Evolutionary conservation across 352 stramenopile genomes (phyloP), one percentile per base, ranked within the genome.

Genomic region (Globisporangium parvum): DNA sequence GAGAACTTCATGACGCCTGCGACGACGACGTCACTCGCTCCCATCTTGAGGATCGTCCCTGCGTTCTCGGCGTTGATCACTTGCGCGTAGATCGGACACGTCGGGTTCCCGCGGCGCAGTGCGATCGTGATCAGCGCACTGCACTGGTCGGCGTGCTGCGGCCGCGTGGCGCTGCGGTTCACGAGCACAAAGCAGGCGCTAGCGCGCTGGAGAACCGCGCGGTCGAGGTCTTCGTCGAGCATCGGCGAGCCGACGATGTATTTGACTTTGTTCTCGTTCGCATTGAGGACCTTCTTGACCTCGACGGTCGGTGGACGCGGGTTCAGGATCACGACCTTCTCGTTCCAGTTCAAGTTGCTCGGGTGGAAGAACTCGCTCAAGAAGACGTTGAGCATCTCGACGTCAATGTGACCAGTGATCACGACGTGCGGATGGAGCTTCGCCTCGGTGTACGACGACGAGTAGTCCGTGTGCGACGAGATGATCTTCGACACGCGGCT

Each of bases 351-450:
- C 23, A 91, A 57, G 46, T 95, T 92, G 53, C 78, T 85, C 0
- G 82, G 59, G 53, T 95, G 85, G 54, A 95, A 95, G 57, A 94
- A 93, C 58, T 95, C 80, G 0, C 57, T 54, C n/a, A 93, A 78
- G 55, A 95, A 95, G 11, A 83, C 55, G 1, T 71, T 64, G 10
- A 93, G 69, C 47, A 73, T 73, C 35, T 85, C 71, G 0, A 67
- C 72, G 31, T 90, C 75, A 20, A 95, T 73, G 45, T 94, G 72
- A 3, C 85, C 82, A 0, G 78, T 87, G 23, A 89, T 55, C 49
- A 95, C 70, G 6, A 95, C 66, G 44, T 90, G 82, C 9, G 87
- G 85, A 33, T 89, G 75, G 39, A 87, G 67, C 47, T 90, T 89
- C 6, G 68, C 67, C 53, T 87, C 75, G 2, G 69, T 86, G 53